Evolutionary conservation across 768 basidiomycete species (phyloP), one percentile per base, ranked within the genome.

Genomic region (Stropharia rugosoannulata): DNA sequence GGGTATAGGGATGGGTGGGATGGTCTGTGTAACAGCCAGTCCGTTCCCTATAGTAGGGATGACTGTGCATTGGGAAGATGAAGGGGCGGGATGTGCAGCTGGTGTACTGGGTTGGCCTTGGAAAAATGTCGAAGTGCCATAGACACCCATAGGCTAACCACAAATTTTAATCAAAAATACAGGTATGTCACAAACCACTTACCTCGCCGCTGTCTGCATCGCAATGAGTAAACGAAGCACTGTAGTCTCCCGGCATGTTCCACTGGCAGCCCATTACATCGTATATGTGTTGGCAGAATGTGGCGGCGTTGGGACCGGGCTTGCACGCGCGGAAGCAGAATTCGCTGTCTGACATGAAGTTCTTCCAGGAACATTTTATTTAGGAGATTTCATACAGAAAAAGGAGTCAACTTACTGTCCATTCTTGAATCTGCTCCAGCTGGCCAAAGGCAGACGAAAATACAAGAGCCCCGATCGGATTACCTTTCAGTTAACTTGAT

Each of bases 271-370:
- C 85, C 72, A 83, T 75, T 22, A 73, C 65, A 60, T 79, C 77
- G 65, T 79, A 79, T 59, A 87, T 83, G 60, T 85, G 85, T 61
- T 88, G 75, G 66, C 87, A 90, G 61, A 76, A 72, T 3, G 64
- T 67, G 1, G 83, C 79, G 1, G 85, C 81, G 19, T 68, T 70
- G 5, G 73, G 70, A 0, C 73, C 74, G 22, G 81, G 79, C 53
- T 81, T 82, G 69, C 87, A 90, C 13, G 81, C 86, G 43, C 88
- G 83, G 73, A 90, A 81, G 73, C 89, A 92, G 72, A 89, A 92
- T 59, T 80, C 69, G 44, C 74, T 65, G 58, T 73, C 74, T 4
- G 81, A 77, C 53, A 90, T 75, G 63, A 86, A 88, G 69, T 86
- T 84, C 84, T 86, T 58, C 7, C 45, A 48, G 43, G 46, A 10